phyloP scores from a whole-genome alignment of 345 rosid genomes.

The Sisymbrium irio region DNA sequence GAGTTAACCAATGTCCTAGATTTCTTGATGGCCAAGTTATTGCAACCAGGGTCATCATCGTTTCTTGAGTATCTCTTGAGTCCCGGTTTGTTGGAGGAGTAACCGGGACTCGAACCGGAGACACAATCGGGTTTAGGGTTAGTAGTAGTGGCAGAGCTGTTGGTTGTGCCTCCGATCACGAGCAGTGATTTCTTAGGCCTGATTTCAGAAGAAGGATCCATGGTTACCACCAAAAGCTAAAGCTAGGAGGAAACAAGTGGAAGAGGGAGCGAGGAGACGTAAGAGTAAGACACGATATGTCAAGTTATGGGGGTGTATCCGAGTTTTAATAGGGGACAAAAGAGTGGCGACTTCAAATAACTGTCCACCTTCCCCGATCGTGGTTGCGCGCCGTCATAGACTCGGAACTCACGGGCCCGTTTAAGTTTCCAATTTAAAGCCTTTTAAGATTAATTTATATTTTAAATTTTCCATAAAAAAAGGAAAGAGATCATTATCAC shows the following conservation, averaged over 20 bases:
- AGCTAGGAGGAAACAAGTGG: too few species aligned
- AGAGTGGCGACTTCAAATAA: constrained; percentile 14
- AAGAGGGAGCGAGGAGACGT: background rate
- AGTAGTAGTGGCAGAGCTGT: background rate
- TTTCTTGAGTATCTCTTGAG: constrained; percentile 4
- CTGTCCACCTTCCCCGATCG: constrained; percentile 13
- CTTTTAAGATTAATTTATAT: background rate
- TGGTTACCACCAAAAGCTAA: too few species aligned
- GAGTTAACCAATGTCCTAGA: background rate
- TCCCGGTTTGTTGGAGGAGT: background rate
- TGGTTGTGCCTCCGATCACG: background rate
- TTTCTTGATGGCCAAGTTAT: constrained; percentile 31
- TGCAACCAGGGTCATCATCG: background rate
- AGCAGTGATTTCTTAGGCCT: background rate
- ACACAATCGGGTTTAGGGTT: constrained; percentile 3
- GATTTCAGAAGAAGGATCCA: constrained; percentile 5
- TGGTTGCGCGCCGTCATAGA: background rate
- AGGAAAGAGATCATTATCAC: too few species aligned
- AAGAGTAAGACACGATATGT: background rate
- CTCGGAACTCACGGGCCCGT: background rate
- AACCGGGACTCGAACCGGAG: background rate
- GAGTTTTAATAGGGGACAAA: background rate
- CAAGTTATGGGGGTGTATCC: background rate
- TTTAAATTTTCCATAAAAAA: too few species aligned
- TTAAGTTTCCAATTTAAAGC: background rate